Conservation (phyloP, 305 asterid species). For the Solanum hybrid region DNA sequence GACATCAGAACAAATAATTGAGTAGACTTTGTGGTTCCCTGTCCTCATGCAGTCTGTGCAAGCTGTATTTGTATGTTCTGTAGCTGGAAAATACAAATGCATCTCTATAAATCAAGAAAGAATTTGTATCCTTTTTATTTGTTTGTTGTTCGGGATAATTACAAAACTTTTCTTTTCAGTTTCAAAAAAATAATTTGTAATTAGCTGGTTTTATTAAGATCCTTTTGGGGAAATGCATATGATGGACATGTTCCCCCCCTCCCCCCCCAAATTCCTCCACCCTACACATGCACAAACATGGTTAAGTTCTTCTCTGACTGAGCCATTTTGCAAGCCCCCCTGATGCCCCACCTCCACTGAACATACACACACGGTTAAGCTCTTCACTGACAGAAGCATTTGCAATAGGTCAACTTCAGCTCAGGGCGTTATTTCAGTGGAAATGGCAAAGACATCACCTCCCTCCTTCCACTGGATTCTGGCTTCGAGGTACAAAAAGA, state of each 20-base stretch:
- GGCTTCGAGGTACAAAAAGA: constrained; percentile 73
- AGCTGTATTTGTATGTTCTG: not conserved
- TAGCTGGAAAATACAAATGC: not conserved
- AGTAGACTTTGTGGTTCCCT: not conserved
- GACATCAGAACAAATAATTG: not conserved
- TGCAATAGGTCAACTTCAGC: constrained; percentile 84
- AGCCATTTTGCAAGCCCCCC: constrained; percentile 2
- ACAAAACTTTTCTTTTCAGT: not conserved
- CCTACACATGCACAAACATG: no score
- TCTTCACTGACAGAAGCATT: constrained; percentile 11
- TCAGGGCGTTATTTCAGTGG: constrained; percentile 89
- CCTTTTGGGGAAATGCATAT: not conserved
- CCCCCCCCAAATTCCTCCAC: no score
- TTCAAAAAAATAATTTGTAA: not conserved
- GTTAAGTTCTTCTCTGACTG: constrained; percentile 5
- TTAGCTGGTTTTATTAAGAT: not conserved
- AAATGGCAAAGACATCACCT: constrained; percentile 41
- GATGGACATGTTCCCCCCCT: not conserved
- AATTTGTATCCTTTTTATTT: not conserved
- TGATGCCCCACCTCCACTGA: not conserved
- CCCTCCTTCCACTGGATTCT: constrained; percentile 91
- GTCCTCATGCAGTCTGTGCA: constrained; percentile 2
- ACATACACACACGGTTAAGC: not conserved
- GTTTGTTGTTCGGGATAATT: not conserved
- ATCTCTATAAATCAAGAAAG: not conserved